Percentiles rank a stretch among this genome's conserved stretches.
Conservation (phyloP, 2,329 filamentous ascomycete genomes). For the Xylaria sp. region DNA sequence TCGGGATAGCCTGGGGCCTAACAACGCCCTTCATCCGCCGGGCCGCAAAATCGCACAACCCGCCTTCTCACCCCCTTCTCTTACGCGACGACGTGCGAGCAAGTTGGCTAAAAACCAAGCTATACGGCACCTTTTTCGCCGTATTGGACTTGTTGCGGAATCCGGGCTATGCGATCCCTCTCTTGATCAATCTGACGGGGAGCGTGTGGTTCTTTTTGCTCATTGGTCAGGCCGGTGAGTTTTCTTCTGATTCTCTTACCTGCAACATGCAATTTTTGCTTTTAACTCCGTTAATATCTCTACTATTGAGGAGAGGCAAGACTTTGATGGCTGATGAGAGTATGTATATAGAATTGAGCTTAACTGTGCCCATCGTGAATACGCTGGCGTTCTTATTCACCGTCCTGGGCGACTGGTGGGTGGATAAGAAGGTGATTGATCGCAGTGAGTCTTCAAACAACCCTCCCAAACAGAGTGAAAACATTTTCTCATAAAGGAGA, state of each 20-base stretch:
- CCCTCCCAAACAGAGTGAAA: neutral
- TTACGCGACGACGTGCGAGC: conserved; percentile 55
- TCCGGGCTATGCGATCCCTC: conserved; percentile 81
- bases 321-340: conserved; percentile 5
- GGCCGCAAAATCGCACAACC: conserved; percentile 77
- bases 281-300: neutral
- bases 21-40: conserved; percentile 91
- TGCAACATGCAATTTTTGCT: too few species aligned
- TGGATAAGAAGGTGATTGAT: conserved; percentile 88
- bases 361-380: conserved; percentile 95
- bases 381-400: conserved; percentile 96
- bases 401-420: conserved; percentile 92
- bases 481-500: conserved; percentile 21
- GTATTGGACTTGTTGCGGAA: conserved; percentile 79
- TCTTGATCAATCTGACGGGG: conserved; percentile 87
- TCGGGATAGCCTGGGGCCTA: conserved; percentile 91
- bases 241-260: too few species aligned
- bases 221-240: conserved; percentile 87
- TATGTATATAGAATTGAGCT: conserved; percentile 71
- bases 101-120: conserved; percentile 66
- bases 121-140: conserved; percentile 72
- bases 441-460: conserved; percentile 62
- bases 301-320: too few species aligned
- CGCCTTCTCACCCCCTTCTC: conserved; percentile 63
- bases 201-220: conserved; percentile 97